Evolutionary conservation across 2,329 filamentous ascomycete genomes (phyloP), one percentile per base, ranked within the genome.

Genomic region (Coniochaeta sp.): DNA sequence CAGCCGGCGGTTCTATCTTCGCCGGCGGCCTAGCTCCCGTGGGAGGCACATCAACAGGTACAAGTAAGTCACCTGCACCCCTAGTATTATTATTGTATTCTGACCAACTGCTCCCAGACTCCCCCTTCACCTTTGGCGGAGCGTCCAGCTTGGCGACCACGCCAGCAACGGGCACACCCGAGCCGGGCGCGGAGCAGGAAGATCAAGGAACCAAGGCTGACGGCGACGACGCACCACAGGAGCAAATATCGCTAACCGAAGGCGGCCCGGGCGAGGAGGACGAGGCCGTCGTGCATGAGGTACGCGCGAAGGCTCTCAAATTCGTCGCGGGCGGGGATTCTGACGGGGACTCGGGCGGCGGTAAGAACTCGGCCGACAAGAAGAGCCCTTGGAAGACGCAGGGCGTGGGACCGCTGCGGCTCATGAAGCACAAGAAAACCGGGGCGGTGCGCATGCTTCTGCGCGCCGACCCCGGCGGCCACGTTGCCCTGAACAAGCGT

Each of bases 361-460:
- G 61, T 22, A 42, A 42, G 38, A 26, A 24, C 18, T 18, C 38
- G 33, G 33, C 33, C 7, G 59, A 65, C 48, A 76, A 76, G 60
- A 70, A 77, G 60, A 79, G 73, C 50, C 74, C 77, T 1, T 95
- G 87, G 87, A 71, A 76, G 27, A 82, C 78, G 1, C 81, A 86
- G 64, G 89, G 89, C 42, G 72, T 89, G 7, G 90, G 90, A 0
- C 78, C 81, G 10, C 71, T 91, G 50, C 84, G 87, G 33, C 65
- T 95, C 13, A 73, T 95, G 55, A 86, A 86, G 67, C 79, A 92
- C 71, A 87, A 88, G 65, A 75, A 77, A 14, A 88, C 83, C 0
- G 81, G 79, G 18, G 75, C 78, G 26, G 78, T 84, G 4, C 82
- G 89, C 35, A 71, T 94, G 45, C 70, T 95, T 18, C 70, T 91